Percentiles rank a stretch among this genome's conserved stretches.
Evolutionary conservation across 768 basidiomycete genomes (phyloP).

Genomic region (Tephrocybe sp.): DNA sequence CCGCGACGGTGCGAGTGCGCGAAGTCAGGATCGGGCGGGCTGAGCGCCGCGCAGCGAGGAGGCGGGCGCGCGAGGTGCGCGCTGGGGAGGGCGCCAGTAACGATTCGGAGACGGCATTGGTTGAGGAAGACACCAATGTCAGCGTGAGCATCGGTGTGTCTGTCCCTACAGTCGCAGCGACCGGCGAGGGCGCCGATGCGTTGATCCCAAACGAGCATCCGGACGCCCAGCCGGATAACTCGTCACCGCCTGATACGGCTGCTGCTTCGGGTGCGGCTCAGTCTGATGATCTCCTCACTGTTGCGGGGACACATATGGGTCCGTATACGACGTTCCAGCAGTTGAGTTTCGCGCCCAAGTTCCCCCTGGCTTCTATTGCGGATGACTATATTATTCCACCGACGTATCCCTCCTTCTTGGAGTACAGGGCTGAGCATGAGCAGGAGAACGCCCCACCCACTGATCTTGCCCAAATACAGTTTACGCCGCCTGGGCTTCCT

Average conservation of each 20-base stretch:
- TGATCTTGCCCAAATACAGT: slow-evolving; percentile 61
- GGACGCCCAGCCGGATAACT: slow-evolving; percentile 28
- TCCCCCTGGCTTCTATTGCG: slow-evolving; percentile 85
- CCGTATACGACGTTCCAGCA: slow-evolving; percentile 94
- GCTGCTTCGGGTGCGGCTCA: slow-evolving; percentile 37
- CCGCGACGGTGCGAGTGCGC: slow-evolving; percentile 90
- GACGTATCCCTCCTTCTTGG: slow-evolving; percentile 77
- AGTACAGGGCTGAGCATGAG: slow-evolving; percentile 65
- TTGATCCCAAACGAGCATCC: slow-evolving; percentile 43
- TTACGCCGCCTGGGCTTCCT: slow-evolving; percentile 78
- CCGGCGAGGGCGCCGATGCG: slow-evolving; percentile 31
- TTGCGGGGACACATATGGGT: slow-evolving; percentile 70
- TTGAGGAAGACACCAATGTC: slow-evolving; percentile 55
- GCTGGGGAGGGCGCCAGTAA: slow-evolving; percentile 44
- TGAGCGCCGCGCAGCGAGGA: slow-evolving; percentile 79
- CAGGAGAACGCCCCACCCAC: slow-evolving; percentile 44
- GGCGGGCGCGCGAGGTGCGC: slow-evolving; percentile 70
- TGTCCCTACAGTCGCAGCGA: slow-evolving; percentile 35
- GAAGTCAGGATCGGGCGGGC: slow-evolving; percentile 90
- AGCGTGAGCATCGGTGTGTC: slow-evolving; percentile 65
- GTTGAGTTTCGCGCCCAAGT: slow-evolving; percentile 77
- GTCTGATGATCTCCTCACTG: slow-evolving; percentile 64
- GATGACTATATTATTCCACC: slow-evolving; percentile 92
- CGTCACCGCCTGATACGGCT: slow-evolving; percentile 30
- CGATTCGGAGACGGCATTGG: slow-evolving; percentile 39